Evolutionary conservation across 495 filamentous ascomycete species (phyloP), one percentile per base, ranked within the genome.

Genomic region (Daldinia decipiens): DNA sequence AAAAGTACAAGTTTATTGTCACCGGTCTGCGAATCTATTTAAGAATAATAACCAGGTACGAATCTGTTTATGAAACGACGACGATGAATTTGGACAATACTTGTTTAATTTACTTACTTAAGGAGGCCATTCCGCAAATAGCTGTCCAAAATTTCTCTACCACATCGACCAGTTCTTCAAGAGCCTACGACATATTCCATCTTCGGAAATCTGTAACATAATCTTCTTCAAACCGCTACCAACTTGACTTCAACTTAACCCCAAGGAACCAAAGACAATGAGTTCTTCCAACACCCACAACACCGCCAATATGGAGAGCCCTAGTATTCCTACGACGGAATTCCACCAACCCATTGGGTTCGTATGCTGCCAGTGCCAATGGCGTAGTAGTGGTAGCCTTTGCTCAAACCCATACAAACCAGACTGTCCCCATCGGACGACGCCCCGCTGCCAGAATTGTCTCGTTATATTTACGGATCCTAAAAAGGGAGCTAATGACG

Each of bases 311-410:
- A 53, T 31, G 51, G 38, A 24, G 43, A 24, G 17, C 26, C 13
- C 47, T 3, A 38, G 1, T 4, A 65, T 68, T 61, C 51, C 62
- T 24, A 13, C 50, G 8, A 53, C 17, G n/a, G 47, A 70, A 36
- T 29, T 15, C 39, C 71, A 74, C 63, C 71, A 74, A 31, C 71
- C 71, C 26, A 70, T 70, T n/a, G 71, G 71, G 53, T 74, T 74
- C 47, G 67, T 74, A 40, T 74, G 71, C 39, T 74, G 71, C 39
- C 62, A 67, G n/a, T 74, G 71, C 50, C 24, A 31, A 15, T 74
- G 63, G 21, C 38, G 67, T 3, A 74, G 71, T 27, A 74, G 71
- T 32, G 71, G 71, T 8, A 74, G 62, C 62, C 43, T 55, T 21
- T 74, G 71, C 59, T 71, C 71, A 31, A 74, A 74, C 13, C 71